A percentile compares a stretch with the other conserved stretches of the same genome.
These are phyloP conservation scores for Rhizophagus prolifer DNA, from an alignment of 192 early-diverging fungal genomes.

Conservation along the genomic window DNA sequence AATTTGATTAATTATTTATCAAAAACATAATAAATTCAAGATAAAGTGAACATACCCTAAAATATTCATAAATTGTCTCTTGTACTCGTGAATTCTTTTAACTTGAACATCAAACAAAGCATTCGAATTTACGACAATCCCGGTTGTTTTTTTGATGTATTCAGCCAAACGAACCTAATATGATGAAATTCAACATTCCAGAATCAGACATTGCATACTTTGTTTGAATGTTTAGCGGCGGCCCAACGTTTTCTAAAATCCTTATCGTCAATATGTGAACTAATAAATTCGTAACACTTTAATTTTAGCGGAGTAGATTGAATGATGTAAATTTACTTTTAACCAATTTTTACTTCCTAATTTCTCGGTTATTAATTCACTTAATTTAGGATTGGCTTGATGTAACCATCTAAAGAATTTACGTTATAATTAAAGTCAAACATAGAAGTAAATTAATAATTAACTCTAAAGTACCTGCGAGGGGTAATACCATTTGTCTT, in stretches of 20 bases:
- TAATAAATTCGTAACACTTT: slow-evolving; percentile 18
- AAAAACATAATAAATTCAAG: not conserved
- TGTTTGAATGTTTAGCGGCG: slow-evolving; percentile 89
- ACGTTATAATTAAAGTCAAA: slow-evolving; percentile 7
- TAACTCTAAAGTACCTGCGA: slow-evolving; percentile 45
- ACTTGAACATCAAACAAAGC: slow-evolving; percentile 97
- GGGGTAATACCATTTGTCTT: slow-evolving; percentile 99
- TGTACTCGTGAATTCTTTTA: slow-evolving; percentile 99
- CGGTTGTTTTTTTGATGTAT: slow-evolving; percentile 71
- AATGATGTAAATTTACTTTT: slow-evolving; percentile 1
- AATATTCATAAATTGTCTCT: slow-evolving; percentile 99
- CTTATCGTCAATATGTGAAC: slow-evolving; percentile 59
- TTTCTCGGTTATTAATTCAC: slow-evolving; percentile 75
- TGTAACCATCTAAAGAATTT: slow-evolving; percentile 81
- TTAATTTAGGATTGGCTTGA: slow-evolving; percentile 90
- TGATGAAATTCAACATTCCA: not conserved
- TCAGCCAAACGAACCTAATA: slow-evolving; percentile 68
- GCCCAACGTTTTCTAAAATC: slow-evolving; percentile 85
- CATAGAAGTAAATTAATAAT: not conserved
- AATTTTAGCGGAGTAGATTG: not conserved
- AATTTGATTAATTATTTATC: not conserved
- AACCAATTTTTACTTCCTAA: slow-evolving; percentile 78
- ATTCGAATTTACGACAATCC: slow-evolving; percentile 76
- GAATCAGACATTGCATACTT: slow-evolving; percentile 44
- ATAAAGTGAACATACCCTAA: slow-evolving; percentile 48